Evolutionary conservation across 2,329 filamentous ascomycete species (phyloP), one percentile per base, ranked within the genome.

Genomic region (Dryadomyces sulphureus): DNA sequence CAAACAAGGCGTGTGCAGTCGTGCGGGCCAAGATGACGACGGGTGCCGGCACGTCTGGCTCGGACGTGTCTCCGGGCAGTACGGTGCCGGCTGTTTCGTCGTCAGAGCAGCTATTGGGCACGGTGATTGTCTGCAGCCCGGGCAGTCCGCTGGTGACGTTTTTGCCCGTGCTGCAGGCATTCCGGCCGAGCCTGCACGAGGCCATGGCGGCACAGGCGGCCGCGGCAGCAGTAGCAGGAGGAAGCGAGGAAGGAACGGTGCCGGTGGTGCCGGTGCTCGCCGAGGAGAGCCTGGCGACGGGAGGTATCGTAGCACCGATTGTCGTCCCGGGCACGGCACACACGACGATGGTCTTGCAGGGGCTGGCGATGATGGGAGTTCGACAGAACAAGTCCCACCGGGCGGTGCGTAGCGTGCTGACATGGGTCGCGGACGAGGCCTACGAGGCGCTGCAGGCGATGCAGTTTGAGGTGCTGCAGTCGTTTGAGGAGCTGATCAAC

Each of bases 311-410:
- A 14, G 85, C 83, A 20, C 85, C 85, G 0, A 77, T 92, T 8
- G 82, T 93, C 11, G 82, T 92, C 40, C 79, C 81, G 1, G 71
- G 81, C 0, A 73, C 74, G 2, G 72, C 77, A 1, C 83, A 85
- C 24, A 79, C 73, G 0, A 62, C 92, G 25, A 36, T 40, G 11
- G 38, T 90, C 49, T 56, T 77, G 14, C 86, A 93, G 62, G 86
- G 86, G 0, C 63, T 94, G 52, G 82, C 86, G 14, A 63, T 93
- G 50, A 77, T 94, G 65, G 85, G 84, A 1, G 78, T 92, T 55
- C 75, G 84, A 48, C 86, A 92, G 63, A 84, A 87, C 60, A 90
- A 89, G 61, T 75, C 75, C 54, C 77, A 89, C 58, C 84, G 83
- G 50, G 79, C 82, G 44, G 73, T 75, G 52, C 79, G 79, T 49